These are phyloP conservation scores for Pythium rhizo-oryzae DNA, from an alignment of 352 stramenopile species.

Conservation along the genomic window DNA sequence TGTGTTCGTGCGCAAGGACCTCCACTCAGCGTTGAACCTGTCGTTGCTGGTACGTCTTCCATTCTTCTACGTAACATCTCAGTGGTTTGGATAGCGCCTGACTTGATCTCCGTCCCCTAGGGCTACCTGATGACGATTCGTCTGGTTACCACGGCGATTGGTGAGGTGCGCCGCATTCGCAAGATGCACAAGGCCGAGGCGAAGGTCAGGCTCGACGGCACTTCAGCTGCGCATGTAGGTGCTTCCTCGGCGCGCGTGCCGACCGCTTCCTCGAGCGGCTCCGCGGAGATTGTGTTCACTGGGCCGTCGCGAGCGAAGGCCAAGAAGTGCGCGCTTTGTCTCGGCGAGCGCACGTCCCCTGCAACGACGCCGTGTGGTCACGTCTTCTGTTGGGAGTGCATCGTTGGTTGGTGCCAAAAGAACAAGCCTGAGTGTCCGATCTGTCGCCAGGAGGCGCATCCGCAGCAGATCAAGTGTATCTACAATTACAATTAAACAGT, in stretches of 20 bases:
- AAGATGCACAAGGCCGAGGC: constrained; percentile 48
- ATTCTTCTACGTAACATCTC: not conserved
- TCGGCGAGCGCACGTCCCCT: constrained; percentile 72
- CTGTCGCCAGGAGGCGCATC: constrained; percentile 83
- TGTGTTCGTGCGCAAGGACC: constrained; percentile 73
- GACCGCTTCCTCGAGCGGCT: constrained; percentile 19
- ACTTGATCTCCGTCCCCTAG: constrained; percentile 27
- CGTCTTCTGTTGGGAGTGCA: constrained; percentile 93
- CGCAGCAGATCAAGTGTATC: constrained; percentile 91
- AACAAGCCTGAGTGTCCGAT: constrained; percentile 91
- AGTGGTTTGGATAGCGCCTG: not conserved
- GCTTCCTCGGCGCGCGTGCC: constrained; percentile 34
- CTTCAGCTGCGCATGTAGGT: not conserved
- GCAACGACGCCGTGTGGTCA: constrained; percentile 88
- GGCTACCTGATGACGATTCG: constrained; percentile 83
- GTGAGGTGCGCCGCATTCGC: constrained; percentile 56
- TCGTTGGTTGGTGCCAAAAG: constrained; percentile 93
- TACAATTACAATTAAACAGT: constrained; percentile 87
- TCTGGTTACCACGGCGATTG: constrained; percentile 46
- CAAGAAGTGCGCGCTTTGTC: constrained; percentile 88
- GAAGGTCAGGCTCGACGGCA: constrained; percentile 42
- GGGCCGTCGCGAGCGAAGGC: constrained; percentile 37
- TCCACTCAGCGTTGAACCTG: constrained; percentile 60
- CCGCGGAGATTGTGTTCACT: not conserved
- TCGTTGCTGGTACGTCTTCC: constrained; percentile 57